Conservation (phyloP, 2,329 filamentous ascomycete species). For the Didymella pomorum region DNA sequence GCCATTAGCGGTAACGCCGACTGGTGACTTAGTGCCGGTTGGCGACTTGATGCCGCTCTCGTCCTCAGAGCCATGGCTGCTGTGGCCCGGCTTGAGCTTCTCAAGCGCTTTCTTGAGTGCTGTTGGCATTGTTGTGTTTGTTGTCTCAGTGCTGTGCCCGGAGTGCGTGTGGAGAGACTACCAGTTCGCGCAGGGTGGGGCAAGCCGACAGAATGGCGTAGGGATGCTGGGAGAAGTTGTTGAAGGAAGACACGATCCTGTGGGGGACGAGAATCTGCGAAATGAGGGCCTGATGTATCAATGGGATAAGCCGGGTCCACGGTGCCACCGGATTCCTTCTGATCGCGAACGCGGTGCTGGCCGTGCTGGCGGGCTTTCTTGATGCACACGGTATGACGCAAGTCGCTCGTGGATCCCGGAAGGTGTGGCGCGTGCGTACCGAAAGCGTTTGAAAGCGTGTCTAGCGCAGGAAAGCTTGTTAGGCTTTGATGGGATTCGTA, state of each 20-base stretch:
- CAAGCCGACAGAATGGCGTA: conserved; percentile 32
- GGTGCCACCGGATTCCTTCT: conserved; percentile 8
- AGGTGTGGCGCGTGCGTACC: conserved; percentile 22
- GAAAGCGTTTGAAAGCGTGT: conserved; percentile 10
- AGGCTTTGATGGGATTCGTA: conserved; percentile 9
- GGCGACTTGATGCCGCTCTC: conserved; percentile 45
- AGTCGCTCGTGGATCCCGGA: conserved; percentile 14
- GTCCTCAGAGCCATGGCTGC: conserved; percentile 47
- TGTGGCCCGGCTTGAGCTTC: conserved; percentile 52
- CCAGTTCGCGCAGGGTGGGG: conserved; percentile 36
- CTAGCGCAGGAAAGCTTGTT: conserved; percentile 21
- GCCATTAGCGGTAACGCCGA: conserved; percentile 33
- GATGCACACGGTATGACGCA: conserved; percentile 24
- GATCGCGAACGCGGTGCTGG: conserved; percentile 13
- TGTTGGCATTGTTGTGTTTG: conserved; percentile 31
- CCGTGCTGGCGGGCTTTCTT: conserved; percentile 15
- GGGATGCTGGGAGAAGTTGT: conserved; percentile 2
- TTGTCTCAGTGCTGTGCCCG: conserved; percentile 34
- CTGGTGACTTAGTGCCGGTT: conserved; percentile 33
- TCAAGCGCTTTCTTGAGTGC: conserved; percentile 58
- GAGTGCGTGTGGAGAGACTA: conserved; percentile 40
- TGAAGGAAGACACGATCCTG: conserved; percentile 9
- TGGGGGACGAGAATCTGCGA: conserved; percentile 3
- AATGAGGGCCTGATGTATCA: conserved; percentile 14
- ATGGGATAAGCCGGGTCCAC: conserved; percentile 10